Conservation (phyloP, 768 basidiomycete genomes). For the Trametes gibbosa region DNA sequence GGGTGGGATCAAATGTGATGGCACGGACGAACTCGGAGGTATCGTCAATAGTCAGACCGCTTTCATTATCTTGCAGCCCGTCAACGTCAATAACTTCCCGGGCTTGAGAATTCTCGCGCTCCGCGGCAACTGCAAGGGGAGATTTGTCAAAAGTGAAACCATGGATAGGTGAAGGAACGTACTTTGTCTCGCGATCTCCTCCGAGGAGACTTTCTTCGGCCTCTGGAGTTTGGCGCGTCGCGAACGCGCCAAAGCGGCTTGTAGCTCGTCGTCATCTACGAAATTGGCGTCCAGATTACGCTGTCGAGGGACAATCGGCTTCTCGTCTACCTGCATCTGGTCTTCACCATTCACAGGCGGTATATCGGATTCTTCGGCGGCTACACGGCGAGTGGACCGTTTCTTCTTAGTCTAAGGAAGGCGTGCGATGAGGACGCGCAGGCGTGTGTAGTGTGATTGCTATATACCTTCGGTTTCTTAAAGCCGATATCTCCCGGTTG, state of each 20-base stretch:
- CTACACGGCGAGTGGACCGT: constrained; percentile 62
- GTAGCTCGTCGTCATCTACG: constrained; percentile 97
- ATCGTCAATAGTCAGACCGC: constrained; percentile 87
- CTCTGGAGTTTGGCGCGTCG: constrained; percentile 80
- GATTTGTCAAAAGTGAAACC: constrained; percentile 6
- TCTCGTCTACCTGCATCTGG: constrained; percentile 80
- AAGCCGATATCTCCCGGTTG: constrained; percentile 92
- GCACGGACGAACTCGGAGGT: constrained; percentile 95
- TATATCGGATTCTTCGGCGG: constrained; percentile 49
- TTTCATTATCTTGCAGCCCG: constrained; percentile 45
- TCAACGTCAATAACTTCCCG: constrained; percentile 44
- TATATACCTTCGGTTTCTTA: constrained; percentile 85
- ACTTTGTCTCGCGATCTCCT: constrained; percentile 78
- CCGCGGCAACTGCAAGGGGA: constrained; percentile 53
- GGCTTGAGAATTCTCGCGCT: constrained; percentile 51
- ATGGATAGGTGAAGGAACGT: neutral
- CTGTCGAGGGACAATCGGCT: constrained; percentile 61
- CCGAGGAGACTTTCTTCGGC: constrained; percentile 71
- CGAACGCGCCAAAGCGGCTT: constrained; percentile 85
- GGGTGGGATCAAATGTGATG: constrained; percentile 63
- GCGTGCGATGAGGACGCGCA: neutral
- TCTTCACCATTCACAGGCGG: constrained; percentile 42
- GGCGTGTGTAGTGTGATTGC: neutral
- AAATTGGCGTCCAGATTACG: constrained; percentile 85
- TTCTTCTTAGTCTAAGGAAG: constrained; percentile 85